Conservation (phyloP, 2,329 filamentous ascomycete species). For the Trichoderma atroviride region DNA sequence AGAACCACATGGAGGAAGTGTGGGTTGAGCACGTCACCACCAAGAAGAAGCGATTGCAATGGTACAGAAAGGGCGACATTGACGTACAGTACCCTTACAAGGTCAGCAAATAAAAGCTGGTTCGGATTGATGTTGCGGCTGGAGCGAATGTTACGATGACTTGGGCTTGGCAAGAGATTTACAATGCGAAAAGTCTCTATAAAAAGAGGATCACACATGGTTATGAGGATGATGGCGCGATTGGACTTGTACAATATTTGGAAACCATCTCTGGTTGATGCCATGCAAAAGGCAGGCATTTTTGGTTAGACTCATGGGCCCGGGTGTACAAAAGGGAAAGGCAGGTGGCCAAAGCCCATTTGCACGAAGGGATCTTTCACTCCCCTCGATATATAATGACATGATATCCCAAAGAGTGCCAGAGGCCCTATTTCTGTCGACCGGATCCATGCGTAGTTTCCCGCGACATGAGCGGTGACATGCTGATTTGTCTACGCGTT, state of each 20-base stretch:
- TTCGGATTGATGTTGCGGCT: neutral
- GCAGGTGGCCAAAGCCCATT: conserved; percentile 1
- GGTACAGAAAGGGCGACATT: conserved; percentile 77
- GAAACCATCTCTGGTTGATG: neutral
- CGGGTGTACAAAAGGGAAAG: conserved; percentile 9
- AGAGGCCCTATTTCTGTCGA: neutral
- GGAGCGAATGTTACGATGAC: neutral
- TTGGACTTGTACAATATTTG: conserved; percentile 28
- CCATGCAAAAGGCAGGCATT: neutral
- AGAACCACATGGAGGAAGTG: conserved; percentile 71
- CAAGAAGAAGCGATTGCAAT: conserved; percentile 90
- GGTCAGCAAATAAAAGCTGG: conserved; percentile 32
- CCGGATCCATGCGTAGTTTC: neutral
- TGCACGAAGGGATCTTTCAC: conserved; percentile 7
- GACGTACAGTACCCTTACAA: conserved; percentile 66
- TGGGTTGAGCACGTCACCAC: conserved; percentile 87
- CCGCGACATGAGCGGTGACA: neutral
- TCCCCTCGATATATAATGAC: conserved; percentile 21
- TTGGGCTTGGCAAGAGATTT: neutral
- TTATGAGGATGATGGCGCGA: neutral
- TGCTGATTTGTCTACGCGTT: conserved; percentile 27
- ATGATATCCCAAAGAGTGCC: conserved; percentile 7
- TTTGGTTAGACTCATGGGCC: conserved; percentile 8
- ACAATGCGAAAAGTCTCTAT: neutral
- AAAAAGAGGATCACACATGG: neutral